Conservation (phyloP, 768 basidiomycete genomes). For the Pulveroboletus sp. region DNA sequence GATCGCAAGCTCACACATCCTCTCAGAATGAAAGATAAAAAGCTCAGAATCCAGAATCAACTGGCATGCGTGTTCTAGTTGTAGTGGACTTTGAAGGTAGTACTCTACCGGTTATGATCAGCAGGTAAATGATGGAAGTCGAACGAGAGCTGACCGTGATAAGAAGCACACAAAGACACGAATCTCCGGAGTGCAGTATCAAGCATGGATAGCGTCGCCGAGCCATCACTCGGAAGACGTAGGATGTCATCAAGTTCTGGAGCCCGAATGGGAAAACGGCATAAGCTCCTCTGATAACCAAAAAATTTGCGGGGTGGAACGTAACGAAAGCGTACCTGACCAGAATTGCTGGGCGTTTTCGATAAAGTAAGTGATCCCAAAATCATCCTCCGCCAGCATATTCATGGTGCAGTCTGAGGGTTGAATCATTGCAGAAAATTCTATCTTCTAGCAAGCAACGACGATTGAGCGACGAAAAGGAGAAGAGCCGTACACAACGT, state of each 20-base stretch:
- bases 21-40: constrained; percentile 86
- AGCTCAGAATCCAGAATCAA: constrained; percentile 81
- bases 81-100: constrained; percentile 79
- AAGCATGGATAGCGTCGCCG: constrained; percentile 65
- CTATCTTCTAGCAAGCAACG: neutral
- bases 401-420: constrained; percentile 15
- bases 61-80: constrained; percentile 80
- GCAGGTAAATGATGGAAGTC: neutral
- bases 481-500: neutral
- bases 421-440: constrained; percentile 15
- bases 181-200: constrained; percentile 80
- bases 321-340: constrained; percentile 59
- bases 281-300: constrained; percentile 5
- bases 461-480: neutral
- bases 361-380: constrained; percentile 82
- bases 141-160: constrained; percentile 65
- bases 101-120: constrained; percentile 51
- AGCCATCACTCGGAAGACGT: constrained; percentile 54
- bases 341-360: constrained; percentile 87
- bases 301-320: neutral
- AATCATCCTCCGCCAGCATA: constrained; percentile 49
- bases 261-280: constrained; percentile 1
- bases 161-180: constrained; percentile 74
- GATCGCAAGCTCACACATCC: constrained; percentile 81
- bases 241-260: constrained; percentile 88